Evolutionary conservation across 176 grass and related monocot species (phyloP), one percentile per base, ranked within the genome.

Genomic region (Pharus latifolius): DNA sequence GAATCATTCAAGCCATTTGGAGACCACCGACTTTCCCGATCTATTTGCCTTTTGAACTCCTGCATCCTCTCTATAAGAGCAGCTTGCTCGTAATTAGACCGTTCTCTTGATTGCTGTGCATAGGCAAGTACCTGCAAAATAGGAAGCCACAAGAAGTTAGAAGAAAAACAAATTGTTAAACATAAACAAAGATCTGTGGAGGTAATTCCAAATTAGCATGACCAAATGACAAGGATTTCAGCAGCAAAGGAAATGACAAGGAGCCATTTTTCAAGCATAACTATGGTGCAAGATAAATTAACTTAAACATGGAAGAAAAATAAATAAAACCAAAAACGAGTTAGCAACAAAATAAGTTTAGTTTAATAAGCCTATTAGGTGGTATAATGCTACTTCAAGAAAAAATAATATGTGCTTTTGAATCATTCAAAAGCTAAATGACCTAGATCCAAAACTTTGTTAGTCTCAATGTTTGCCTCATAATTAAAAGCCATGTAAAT

Each of bases 41-140:
- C 96, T 68, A 99, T 95, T 75, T 99, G 96, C 17, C 90, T 81
- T 80, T 99, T 99, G 48, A 99, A 99, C 11, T 99, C 96, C 76
- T 99, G 96, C 96, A 99, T 95, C 73, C 87, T 88, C 69, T 99
- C 96, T 56, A 88, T 16, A 70, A 99, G 80, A 69, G 87, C 87
- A 49, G 87, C 90, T 73, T 99, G 82, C 56, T 99, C 96, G 27
- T 95, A 91, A 76, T 95, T 99, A 49, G 90, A 94, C 57, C 96
- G 80, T 85, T 99, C 96, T 79, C 96, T 92, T 78, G 96, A 99
- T 78, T 99, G 96, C 14, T 99, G 96, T 75, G 96, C 84, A 45
- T 86, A 99, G 65, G 96, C 63, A 84, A 99, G 76, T 70, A 99
- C 96, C 90, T 98, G 67, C 32, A 60, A 60, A 70, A 27, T 2